Evolutionary conservation across 2,329 filamentous ascomycete genomes (phyloP).

Genomic region (Ophiostoma australiae): DNA sequence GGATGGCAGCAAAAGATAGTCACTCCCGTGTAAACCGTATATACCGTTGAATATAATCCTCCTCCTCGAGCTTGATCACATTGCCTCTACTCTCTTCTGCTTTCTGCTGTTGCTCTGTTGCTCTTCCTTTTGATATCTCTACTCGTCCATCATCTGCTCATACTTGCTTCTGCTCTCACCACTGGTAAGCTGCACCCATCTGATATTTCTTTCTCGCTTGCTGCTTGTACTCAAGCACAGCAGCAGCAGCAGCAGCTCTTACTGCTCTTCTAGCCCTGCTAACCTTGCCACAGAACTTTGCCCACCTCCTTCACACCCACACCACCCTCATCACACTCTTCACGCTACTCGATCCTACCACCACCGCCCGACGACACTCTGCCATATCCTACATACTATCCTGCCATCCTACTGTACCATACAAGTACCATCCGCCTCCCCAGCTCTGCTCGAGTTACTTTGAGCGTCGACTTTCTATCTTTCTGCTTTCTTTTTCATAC

Average conservation of each 20-base stretch:
- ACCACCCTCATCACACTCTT: conserved; percentile 3
- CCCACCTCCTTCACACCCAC: not conserved
- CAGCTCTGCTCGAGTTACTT: not conserved
- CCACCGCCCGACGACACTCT: not conserved
- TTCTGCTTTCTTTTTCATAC: conserved; percentile 9
- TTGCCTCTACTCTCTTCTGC: not conserved
- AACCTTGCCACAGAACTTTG: not conserved
- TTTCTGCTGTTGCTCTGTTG: not conserved
- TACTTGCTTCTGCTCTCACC: not conserved
- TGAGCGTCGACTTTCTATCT: not conserved
- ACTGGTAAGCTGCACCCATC: not conserved
- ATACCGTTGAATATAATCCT: conserved; percentile 6
- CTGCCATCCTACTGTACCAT: not conserved
- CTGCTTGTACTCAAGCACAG: not conserved
- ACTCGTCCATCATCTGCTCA: not conserved
- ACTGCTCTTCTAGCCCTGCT: not conserved
- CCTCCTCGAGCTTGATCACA: not conserved
- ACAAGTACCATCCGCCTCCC: conserved; percentile 9
- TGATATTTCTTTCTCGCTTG: not conserved
- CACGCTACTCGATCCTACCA: not conserved
- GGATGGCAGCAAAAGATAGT: conserved; percentile 4
- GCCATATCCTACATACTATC: not conserved
- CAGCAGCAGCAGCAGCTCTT: not conserved
- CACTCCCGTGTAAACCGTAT: not conserved
- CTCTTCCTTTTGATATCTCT: not conserved